Conservation (phyloP, 495 filamentous ascomycete species). For the Daldinia childiae region DNA sequence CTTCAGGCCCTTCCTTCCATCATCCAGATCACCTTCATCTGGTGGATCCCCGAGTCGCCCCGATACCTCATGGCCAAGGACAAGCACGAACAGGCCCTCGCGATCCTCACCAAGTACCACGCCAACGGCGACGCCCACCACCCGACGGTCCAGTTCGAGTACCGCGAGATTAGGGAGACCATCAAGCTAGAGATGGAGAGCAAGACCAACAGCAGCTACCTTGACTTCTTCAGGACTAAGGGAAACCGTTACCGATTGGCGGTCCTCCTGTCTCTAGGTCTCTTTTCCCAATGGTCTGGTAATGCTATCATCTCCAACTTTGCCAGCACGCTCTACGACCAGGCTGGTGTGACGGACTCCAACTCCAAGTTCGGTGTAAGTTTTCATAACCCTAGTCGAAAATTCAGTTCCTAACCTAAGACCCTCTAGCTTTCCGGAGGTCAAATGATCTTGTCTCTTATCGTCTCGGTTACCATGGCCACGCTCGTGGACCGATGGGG, state of each 20-base stretch:
- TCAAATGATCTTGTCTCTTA: slow-evolving; percentile 61
- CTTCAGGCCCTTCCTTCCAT: slow-evolving; percentile 61
- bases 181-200: slow-evolving; percentile 62
- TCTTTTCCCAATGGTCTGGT: slow-evolving; percentile 76
- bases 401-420: slow-evolving; percentile 8
- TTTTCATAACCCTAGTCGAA: slow-evolving; percentile 26
- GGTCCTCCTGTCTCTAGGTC: slow-evolving; percentile 66
- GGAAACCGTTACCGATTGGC: slow-evolving; percentile 73
- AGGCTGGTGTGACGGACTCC: slow-evolving; percentile 63
- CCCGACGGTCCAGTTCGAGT: slow-evolving; percentile 68
- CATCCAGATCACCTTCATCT: slow-evolving; percentile 63
- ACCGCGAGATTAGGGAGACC: slow-evolving; percentile 67
- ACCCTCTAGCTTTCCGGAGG: slow-evolving; percentile 58
- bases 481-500: slow-evolving; percentile 69
- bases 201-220: slow-evolving; percentile 55
- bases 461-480: slow-evolving; percentile 64
- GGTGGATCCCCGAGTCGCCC: slow-evolving; percentile 70
- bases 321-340: slow-evolving; percentile 64
- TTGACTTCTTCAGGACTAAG: slow-evolving; percentile 71
- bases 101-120: slow-evolving; percentile 66
- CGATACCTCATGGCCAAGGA: slow-evolving; percentile 73
- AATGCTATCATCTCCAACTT: slow-evolving; percentile 76
- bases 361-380: slow-evolving; percentile 59
- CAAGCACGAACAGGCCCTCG: slow-evolving; percentile 68
- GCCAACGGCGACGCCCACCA: slow-evolving; percentile 65